Evolutionary conservation across 2,329 filamentous ascomycete species (phyloP), one percentile per base, ranked within the genome.

Genomic region (Trichothecium sympodiale): DNA sequence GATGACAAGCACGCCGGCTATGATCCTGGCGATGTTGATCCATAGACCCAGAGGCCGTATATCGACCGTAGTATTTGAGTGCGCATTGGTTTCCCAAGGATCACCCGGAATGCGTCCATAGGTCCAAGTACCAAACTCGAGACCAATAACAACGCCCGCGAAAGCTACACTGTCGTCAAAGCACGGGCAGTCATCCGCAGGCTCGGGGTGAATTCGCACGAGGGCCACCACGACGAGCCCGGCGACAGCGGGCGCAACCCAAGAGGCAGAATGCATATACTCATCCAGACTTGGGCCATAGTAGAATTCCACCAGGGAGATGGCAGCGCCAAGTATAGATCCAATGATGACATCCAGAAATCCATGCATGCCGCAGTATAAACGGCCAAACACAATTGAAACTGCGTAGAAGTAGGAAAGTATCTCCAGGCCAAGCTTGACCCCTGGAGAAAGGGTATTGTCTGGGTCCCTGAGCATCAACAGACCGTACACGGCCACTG

Each of bases 341-440:
- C 91, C 91, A 38, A 91, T 59, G 12, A 91, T 61, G 17, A 96
- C 87, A 57, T 98, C 91, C 30, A 91, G 68, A 60, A 96, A 94
- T 9, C 91, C 91, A 60, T 98, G 91, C 91, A 98, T 98, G 41
- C 91, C 91, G 53, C 91, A 98, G 63, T 98, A 96, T 26, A 98
- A 67, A 15, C 91, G 78, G 5, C 91, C 91, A 42, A 96, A 65
- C 29, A 95, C 74, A 51, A 98, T 96, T 17, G 89, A 95, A 10
- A 76, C 62, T 25, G 84, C 85, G 54, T 96, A 98, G 47, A 85
- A 80, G 56, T 91, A 93, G 29, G 81, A 78, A 5, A 84, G 57
- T 5, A 60, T 56, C 52, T 91, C 82, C 17, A 94, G 62, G 4
- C 69, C 58, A 4, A 78, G 42, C 46, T 74, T 80, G 2, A 74